Conservation (phyloP, 306 rosid species). For the Dryas octopetala region DNA sequence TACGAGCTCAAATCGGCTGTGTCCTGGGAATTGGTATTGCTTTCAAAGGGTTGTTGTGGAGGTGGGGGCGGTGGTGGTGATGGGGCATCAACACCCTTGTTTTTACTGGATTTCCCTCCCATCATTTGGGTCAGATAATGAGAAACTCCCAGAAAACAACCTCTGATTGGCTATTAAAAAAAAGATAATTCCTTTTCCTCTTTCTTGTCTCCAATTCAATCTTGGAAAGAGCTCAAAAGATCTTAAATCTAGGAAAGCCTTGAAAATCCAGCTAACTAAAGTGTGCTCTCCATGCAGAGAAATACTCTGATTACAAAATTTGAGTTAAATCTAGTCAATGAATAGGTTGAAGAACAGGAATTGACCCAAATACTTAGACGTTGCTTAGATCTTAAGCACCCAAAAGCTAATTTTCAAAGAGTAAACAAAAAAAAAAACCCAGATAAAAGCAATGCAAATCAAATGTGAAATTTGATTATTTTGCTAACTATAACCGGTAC, state of each 20-base stretch:
- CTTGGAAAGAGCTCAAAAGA: neutral
- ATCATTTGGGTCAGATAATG: slow-evolving; percentile 38
- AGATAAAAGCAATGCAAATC: neutral
- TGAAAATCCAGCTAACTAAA: slow-evolving; percentile 1
- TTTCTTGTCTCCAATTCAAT: slow-evolving; percentile 12
- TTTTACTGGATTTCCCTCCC: slow-evolving; percentile 75
- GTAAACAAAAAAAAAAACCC: neutral
- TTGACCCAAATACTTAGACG: neutral
- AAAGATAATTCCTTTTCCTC: neutral
- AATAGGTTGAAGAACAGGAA: neutral
- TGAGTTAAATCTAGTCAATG: neutral
- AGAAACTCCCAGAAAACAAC: neutral
- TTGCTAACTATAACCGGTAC: slow-evolving; percentile 18
- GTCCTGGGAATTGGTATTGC: slow-evolving; percentile 41
- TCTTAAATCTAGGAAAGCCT: neutral
- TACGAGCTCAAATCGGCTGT: slow-evolving; percentile 65
- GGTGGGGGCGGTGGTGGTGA: neutral
- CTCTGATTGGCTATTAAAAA: neutral
- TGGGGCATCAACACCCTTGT: slow-evolving; percentile 22
- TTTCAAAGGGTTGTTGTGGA: slow-evolving; percentile 34
- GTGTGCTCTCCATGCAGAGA: neutral
- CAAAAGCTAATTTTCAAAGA: slow-evolving; percentile 14
- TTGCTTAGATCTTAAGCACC: slow-evolving; percentile 18
- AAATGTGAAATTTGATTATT: neutral
- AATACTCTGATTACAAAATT: neutral